These are phyloP conservation scores for Ulota crispa DNA, from an alignment of 225 moss, liverwort and hornwort genomes.

Conservation along the genomic window DNA sequence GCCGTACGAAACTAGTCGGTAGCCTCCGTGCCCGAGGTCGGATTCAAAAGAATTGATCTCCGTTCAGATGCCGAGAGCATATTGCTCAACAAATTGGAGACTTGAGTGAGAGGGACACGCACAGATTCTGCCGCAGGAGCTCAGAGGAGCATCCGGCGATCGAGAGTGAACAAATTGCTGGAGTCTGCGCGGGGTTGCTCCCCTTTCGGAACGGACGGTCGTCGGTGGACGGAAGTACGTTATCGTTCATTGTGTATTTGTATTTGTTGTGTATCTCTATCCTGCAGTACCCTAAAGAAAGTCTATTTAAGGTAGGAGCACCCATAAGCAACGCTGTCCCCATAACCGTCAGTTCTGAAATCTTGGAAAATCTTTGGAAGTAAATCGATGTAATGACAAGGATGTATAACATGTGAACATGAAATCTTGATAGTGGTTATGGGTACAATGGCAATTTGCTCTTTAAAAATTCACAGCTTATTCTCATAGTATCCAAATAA, in stretches of 20 bases:
- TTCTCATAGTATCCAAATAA: no score
- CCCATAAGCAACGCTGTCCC: no score
- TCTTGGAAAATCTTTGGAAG: no score
- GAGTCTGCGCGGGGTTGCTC: neutral
- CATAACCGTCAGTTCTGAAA: no score
- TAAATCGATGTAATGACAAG: no score
- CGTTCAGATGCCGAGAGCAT: neutral
- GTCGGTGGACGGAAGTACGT: neutral
- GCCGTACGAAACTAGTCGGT: neutral
- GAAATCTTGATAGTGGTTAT: no score
- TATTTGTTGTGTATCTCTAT: neutral
- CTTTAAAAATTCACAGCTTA: no score
- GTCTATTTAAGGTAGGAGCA: no score
- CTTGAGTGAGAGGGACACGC: neutral
- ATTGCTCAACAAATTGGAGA: neutral
- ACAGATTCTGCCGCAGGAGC: neutral
- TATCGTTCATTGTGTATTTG: neutral
- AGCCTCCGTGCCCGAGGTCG: neutral
- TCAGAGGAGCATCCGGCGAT: neutral
- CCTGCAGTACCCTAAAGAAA: no score
- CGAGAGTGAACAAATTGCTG: no score
- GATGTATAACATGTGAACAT: no score
- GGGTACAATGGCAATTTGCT: no score
- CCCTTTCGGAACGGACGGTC: neutral
- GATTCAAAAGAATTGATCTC: neutral